phyloP scores from a whole-genome alignment of 768 basidiomycete genomes.

The Agrocybe pediades region DNA sequence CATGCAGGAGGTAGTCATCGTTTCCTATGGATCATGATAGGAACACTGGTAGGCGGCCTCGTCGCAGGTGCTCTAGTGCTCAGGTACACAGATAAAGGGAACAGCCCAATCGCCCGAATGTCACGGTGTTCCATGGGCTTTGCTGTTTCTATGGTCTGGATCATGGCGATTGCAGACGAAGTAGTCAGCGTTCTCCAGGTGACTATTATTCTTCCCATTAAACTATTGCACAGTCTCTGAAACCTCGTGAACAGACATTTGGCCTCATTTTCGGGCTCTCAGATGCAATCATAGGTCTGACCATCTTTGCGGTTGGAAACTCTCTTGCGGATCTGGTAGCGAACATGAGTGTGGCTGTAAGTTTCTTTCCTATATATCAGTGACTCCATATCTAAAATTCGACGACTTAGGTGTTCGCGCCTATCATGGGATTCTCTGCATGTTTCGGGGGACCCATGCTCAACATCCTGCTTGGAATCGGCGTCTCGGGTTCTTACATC shows the following conservation, averaged over 20 bases:
- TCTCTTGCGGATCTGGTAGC: slow-evolving; percentile 96
- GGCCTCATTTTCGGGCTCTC: slow-evolving; percentile 94
- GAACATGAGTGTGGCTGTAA: slow-evolving; percentile 90
- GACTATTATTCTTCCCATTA: slow-evolving; percentile 13
- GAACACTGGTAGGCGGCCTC: slow-evolving; percentile 55
- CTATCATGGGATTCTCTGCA: slow-evolving; percentile 93
- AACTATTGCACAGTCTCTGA: not conserved
- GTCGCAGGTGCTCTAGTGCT: slow-evolving; percentile 56
- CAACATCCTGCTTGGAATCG: slow-evolving; percentile 89
- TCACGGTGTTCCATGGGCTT: slow-evolving; percentile 90
- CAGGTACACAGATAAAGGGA: slow-evolving; percentile 60
- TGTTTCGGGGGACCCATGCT: slow-evolving; percentile 95
- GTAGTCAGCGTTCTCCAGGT: slow-evolving; percentile 91
- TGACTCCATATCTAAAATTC: not conserved
- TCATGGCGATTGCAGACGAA: slow-evolving; percentile 97
- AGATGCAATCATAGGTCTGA: slow-evolving; percentile 95
- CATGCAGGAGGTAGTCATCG: slow-evolving; percentile 45
- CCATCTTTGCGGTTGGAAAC: slow-evolving; percentile 96
- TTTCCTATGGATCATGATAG: slow-evolving; percentile 54
- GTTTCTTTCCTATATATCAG: slow-evolving; percentile 16
- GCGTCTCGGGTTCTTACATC: slow-evolving; percentile 88
- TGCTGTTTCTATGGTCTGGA: slow-evolving; percentile 90
- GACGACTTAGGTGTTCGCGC: slow-evolving; percentile 68
- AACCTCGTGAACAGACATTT: slow-evolving; percentile 61
- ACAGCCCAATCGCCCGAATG: slow-evolving; percentile 58